Base-by-base conservation (phyloP, 352 stramenopile species). In the Globisporangium emineosum region DNA sequence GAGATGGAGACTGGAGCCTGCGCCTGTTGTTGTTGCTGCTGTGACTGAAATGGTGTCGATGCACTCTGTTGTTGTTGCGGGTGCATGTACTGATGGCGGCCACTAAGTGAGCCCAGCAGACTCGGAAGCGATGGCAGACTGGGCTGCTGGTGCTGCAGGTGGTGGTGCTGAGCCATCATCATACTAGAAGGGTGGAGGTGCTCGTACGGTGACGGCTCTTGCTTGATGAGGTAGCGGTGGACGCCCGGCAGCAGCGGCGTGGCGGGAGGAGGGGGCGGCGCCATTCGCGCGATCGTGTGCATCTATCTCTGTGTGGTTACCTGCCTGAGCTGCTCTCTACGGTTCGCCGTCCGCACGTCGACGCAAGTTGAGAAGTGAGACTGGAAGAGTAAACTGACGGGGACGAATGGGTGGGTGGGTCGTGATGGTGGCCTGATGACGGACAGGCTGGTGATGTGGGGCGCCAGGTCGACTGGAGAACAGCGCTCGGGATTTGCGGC, bases 201-300 rank as follows among this genome's bases (percentile, higher is more conserved):
- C n/a, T n/a, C n/a, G n/a, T 47, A 47, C 7, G 3, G 40, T 7
- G 40, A 23, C 37, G 62, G 37, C 60, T 66, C 60, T 21, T 56
- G 27, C 52, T 66, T 66, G 60, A 66, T 27, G 53, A 66, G 32
- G 23, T 60, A 66, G 27, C 37, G 29, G 49, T 62, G 56, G 30
- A 68, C 62, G 54, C 43, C 35, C 1, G 62, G 62, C 30, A 63
- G 54, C 17, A 54, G 53, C 27, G 60, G 29, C 25, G 43, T 53
- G 8, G 15, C 23, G 21, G 33, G 35, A 13, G 51, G 30, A 33
- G 27, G 60, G 4, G 23, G 40, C 33, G 59, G 32, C 25, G 33
- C 35, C 60, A 60, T 54, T 17, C 37, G 60, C 19, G 25, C 56
- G 17, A 35, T 33, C 27, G 51, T 51, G 33, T 62, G 53, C 62